These are phyloP conservation scores for Dendrobium catenatum DNA, from an alignment of 106 monocot species.

Conservation along the genomic window DNA sequence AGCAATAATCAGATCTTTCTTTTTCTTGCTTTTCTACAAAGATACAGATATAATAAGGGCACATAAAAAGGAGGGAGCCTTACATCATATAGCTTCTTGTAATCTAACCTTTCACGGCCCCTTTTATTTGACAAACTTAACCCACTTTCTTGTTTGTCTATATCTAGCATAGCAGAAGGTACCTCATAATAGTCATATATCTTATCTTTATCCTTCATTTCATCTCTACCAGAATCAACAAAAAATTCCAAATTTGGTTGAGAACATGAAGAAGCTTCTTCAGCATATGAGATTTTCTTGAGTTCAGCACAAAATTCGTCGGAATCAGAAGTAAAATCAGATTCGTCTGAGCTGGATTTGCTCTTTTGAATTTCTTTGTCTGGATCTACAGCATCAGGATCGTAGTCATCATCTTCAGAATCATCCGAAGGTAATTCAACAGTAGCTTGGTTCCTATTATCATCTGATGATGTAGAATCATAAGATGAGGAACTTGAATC, in stretches of 20 bases:
- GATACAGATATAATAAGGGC: background rate
- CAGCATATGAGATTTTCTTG: slow-evolving; percentile 20
- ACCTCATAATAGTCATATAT: slow-evolving; percentile 11
- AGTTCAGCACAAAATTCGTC: slow-evolving; percentile 58
- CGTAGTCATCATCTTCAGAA: slow-evolving; percentile 91
- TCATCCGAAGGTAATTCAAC: slow-evolving; percentile 76
- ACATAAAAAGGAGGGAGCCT: slow-evolving; percentile 10
- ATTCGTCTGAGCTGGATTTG: slow-evolving; percentile 48
- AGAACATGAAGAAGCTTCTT: slow-evolving; percentile 23
- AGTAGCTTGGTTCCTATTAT: slow-evolving; percentile 16
- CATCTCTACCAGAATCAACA: slow-evolving; percentile 6
- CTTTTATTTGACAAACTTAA: slow-evolving; percentile 30
- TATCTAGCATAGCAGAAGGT: slow-evolving; percentile 17
- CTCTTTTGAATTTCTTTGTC: slow-evolving; percentile 27
- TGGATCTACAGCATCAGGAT: slow-evolving; percentile 45
- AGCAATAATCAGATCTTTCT: background rate
- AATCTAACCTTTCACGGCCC: slow-evolving; percentile 50
- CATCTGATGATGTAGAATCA: slow-evolving; percentile 21
- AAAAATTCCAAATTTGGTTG: slow-evolving; percentile 4
- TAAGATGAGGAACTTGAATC: slow-evolving; percentile 43
- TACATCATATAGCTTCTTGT: slow-evolving; percentile 78
- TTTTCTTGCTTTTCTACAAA: background rate
- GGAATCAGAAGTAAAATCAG: slow-evolving; percentile 91
- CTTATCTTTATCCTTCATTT: slow-evolving; percentile 1
- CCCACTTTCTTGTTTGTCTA: slow-evolving; percentile 21